Evolutionary conservation across 2,329 filamentous ascomycete species (phyloP), one percentile per base, ranked within the genome.

Genomic region (Sphaerostilbella broomeana): DNA sequence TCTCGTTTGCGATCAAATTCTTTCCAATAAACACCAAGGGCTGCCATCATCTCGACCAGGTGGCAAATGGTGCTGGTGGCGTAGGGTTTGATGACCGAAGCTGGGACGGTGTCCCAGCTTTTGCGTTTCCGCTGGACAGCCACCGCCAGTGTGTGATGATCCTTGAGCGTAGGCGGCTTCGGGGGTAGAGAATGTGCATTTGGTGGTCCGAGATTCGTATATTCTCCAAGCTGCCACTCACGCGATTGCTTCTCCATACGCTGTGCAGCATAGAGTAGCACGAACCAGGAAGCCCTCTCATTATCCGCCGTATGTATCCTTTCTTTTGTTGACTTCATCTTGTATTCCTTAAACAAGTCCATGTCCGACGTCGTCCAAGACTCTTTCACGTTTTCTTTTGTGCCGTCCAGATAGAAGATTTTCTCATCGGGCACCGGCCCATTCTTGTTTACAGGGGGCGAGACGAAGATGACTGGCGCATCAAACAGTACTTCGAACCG

Each of bases 1-100:
- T 75, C 69, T 10, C 56, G 57, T 7, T 56, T 65, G 22, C 70
- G 63, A 47, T 77, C 70, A 47, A 78, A 78, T 38, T 73, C 69
- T 45, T 71, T 73, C 75, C 75, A 79, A 54, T 79, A 68, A 6
- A 79, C 63, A 6, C 75, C 72, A 12, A 77, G 57, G 42, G 70
- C 67, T 4, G 70, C 70, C 18, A 71, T 63, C 43, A 76, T 69
- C 58, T 76, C 73, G 20, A 77, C 56, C 4, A 75, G 53, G 46
- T 76, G 73, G 39, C 67, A 73, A 44, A 76, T 71, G n/a, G 72
- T 70, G 0, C 68, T 74, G 0, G 69, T 75, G 3, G 70, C 71
- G 35, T 72, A 75, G 0, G 71, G 71, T 24, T 68, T 68, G 24
- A 59, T 63, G 35, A 73, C 52, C 21, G 59, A 58, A 1, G 58